Percentiles rank a stretch among this genome's conserved stretches.
Evolutionary conservation across 2,329 filamentous ascomycete genomes (phyloP).

Genomic region (Diaporthe ampelina): DNA sequence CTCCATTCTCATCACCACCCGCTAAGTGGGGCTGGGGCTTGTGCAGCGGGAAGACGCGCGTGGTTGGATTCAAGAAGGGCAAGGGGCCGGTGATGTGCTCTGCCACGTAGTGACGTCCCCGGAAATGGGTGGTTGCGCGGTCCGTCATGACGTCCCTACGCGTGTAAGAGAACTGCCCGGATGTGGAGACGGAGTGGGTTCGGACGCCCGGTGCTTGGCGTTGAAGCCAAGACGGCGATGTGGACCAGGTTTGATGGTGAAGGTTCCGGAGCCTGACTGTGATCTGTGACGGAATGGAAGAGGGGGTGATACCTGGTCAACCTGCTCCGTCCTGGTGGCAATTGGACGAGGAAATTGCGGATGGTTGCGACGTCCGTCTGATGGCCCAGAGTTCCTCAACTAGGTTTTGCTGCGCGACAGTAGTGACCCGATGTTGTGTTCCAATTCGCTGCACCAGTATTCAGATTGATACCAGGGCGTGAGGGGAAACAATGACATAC

Average conservation of each 20-base stretch:
- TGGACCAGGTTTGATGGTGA: neutral
- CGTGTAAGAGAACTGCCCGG: neutral
- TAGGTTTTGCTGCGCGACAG: neutral
- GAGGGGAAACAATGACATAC: neutral
- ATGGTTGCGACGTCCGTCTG: neutral
- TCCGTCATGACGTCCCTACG: conserved; percentile 33
- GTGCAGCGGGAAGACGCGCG: conserved; percentile 39
- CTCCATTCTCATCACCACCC: neutral
- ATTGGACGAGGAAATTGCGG: neutral
- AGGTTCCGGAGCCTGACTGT: neutral
- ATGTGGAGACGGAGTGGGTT: neutral
- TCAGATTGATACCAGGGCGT: neutral
- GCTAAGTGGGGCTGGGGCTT: neutral
- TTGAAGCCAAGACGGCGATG: conserved; percentile 26
- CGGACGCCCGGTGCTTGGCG: conserved; percentile 30
- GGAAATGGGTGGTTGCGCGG: conserved; percentile 38
- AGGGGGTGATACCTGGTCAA: too few species aligned
- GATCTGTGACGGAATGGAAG: neutral
- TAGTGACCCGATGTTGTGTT: neutral
- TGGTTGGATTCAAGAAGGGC: conserved; percentile 46
- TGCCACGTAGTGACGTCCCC: conserved; percentile 39
- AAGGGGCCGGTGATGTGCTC: conserved; percentile 44
- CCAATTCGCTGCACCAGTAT: neutral
- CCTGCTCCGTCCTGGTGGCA: neutral
- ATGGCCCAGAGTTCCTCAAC: neutral